These are phyloP conservation scores for Lepidium africanum DNA, from an alignment of 345 rosid species.

Conservation along the genomic window DNA sequence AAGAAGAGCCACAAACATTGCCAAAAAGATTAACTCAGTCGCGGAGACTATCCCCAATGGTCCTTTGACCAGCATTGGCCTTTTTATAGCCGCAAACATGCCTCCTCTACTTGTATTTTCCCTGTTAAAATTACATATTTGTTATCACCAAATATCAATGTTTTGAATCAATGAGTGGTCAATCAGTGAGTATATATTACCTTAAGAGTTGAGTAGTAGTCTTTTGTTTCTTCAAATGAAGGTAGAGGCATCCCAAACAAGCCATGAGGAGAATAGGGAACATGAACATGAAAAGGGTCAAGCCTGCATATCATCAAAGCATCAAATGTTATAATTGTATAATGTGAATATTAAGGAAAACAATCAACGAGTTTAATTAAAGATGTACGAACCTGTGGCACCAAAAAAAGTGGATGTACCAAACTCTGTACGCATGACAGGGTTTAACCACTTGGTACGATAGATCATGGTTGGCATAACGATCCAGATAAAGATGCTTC, in stretches of 20 bases:
- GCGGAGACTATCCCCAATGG: conserved; percentile 73
- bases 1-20: conserved; percentile 59
- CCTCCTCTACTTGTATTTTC: neutral
- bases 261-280: conserved; percentile 58
- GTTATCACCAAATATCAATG: neutral
- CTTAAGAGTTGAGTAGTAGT: neutral
- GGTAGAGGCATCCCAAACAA: conserved; percentile 43
- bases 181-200: neutral
- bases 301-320: conserved; percentile 29
- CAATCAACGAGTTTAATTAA: neutral
- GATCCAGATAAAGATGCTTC: conserved; percentile 49
- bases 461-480: conserved; percentile 52
- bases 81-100: conserved; percentile 24
- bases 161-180: neutral
- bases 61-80: conserved; percentile 58
- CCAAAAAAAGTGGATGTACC: conserved; percentile 44
- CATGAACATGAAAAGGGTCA: conserved; percentile 36
- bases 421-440: conserved; percentile 27
- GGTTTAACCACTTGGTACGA: conserved; percentile 33
- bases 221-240: conserved; percentile 38
- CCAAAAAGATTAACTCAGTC: conserved; percentile 45
- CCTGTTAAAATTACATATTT: neutral
- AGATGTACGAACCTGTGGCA: conserved; percentile 34
- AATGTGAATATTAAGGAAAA: neutral
- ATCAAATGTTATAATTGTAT: neutral